Conservation (phyloP, 2,329 filamentous ascomycete species). For the Penicillium hesseltinei region DNA sequence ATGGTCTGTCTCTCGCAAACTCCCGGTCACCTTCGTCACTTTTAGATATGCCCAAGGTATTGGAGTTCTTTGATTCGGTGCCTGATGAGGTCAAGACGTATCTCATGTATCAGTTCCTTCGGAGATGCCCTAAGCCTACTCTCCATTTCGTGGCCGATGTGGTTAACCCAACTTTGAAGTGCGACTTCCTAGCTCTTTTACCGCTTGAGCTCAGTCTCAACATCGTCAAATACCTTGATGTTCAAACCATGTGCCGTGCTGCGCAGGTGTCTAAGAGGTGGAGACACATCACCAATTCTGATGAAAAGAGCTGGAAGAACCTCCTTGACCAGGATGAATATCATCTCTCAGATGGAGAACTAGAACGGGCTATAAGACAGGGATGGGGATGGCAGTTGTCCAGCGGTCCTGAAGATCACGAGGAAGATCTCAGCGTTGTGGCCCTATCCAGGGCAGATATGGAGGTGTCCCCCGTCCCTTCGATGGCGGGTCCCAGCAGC, state of each 20-base stretch:
- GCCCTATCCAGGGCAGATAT: slow-evolving; percentile 39
- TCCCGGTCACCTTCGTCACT: slow-evolving; percentile 46
- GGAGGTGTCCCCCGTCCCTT: slow-evolving; percentile 29
- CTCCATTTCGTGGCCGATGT: slow-evolving; percentile 85
- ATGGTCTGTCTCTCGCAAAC: slow-evolving; percentile 17
- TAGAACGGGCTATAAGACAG: slow-evolving; percentile 80
- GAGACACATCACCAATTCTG: slow-evolving; percentile 84
- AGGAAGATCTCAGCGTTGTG: slow-evolving; percentile 71
- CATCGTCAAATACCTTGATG: slow-evolving; percentile 81
- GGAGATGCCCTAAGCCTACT: slow-evolving; percentile 81
- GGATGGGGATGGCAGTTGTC: slow-evolving; percentile 99
- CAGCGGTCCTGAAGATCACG: slow-evolving; percentile 68
- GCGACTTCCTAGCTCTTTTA: slow-evolving; percentile 82
- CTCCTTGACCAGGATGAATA: slow-evolving; percentile 84
- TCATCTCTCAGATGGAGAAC: slow-evolving; percentile 72
- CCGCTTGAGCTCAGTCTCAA: slow-evolving; percentile 85
- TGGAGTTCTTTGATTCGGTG: slow-evolving; percentile 88
- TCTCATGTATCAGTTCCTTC: slow-evolving; percentile 93
- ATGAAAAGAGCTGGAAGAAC: slow-evolving; percentile 95
- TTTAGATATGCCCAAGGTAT: slow-evolving; percentile 78
- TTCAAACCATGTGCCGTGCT: slow-evolving; percentile 80
- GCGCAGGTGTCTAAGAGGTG: slow-evolving; percentile 93
- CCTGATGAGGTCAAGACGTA: slow-evolving; percentile 90
- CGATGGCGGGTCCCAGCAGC: slow-evolving; percentile 27
- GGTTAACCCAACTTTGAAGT: slow-evolving; percentile 91